Evolutionary conservation across 495 filamentous ascomycete species (phyloP), one percentile per base, ranked within the genome.

Genomic region (Penicillium turbatum): DNA sequence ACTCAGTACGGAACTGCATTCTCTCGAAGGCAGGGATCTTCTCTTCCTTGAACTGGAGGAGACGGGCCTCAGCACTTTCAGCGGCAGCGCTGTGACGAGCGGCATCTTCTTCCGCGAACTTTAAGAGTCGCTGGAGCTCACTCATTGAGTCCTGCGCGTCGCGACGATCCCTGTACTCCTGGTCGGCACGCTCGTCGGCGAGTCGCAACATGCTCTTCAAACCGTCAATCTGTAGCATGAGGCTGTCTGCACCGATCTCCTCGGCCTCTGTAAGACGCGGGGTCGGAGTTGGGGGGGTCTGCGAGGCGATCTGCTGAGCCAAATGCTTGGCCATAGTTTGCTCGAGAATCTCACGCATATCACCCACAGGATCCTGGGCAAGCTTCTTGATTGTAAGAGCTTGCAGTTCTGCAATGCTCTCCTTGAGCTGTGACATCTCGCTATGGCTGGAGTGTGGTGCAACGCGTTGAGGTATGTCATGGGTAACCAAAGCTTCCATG

Each of bases 401-500:
- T 54, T 84, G 83, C 54, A 88, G 68, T 43, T 84, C 83, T 39
- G 77, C 75, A 34, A 89, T 68, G 19, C 71, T 79, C 42, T 82
- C 72, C 48, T 80, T 77, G 29, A 89, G 72, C 46, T 80, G 77
- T 2, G 68, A 57, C 6, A 82, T 65, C 52, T 82, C 74, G 16
- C 69, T 61, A 21, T 67, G 62, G 47, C 66, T 61, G 17, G 66
- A 64, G 48, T 69, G 57, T 40, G 66, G 55, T 78, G 79, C 43
- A 12, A 30, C 46, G 13, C 63, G 62, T 24, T 63, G 60, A 44
- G 60, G 51, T 3, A 65, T 42, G 13, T 69, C 69, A 24, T 86
- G 88, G 46, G 80, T 71, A 31, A 78, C 77, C n/a, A 92, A 62
- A 52, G 87, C 89, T 54, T 98, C 92, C 51, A 84, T 68, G n/a